phyloP scores from a whole-genome alignment of 139 green algal genomes.

The Micractinium conductrix region DNA sequence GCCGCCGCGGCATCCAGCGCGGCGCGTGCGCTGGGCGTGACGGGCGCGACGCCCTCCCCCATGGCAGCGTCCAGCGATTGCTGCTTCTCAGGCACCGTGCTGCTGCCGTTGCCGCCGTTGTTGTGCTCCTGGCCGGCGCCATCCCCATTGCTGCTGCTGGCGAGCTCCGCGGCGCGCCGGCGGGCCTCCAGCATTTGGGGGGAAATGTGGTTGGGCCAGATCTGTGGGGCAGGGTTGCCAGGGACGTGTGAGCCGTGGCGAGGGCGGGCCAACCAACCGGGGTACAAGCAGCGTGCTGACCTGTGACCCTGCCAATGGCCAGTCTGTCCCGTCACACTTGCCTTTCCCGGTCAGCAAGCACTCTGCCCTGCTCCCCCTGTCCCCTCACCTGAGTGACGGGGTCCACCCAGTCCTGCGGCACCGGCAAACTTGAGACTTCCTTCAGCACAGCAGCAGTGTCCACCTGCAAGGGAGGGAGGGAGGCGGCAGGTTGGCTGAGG shows the following conservation, averaged over 20 bases:
- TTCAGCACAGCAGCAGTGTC: not conserved
- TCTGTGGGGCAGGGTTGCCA: too few species aligned
- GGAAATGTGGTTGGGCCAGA: slow-evolving; percentile 8
- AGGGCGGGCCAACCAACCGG: too few species aligned
- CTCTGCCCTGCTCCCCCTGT: too few species aligned
- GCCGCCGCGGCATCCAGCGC: not conserved
- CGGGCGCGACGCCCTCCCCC: not conserved
- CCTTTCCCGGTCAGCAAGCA: too few species aligned
- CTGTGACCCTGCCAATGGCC: too few species aligned
- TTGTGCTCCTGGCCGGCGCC: not conserved
- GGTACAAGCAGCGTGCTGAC: too few species aligned
- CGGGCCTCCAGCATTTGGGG: not conserved
- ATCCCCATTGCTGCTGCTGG: not conserved
- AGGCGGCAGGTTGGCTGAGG: not conserved
- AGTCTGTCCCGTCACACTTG: too few species aligned
- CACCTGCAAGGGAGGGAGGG: not conserved
- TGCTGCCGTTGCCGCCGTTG: not conserved
- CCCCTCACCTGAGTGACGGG: slow-evolving; percentile 1
- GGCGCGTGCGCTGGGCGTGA: not conserved
- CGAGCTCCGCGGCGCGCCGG: not conserved
- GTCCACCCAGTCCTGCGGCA: slow-evolving; percentile 23
- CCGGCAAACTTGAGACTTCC: not conserved
- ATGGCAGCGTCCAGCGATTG: not conserved
- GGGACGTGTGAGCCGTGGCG: too few species aligned
- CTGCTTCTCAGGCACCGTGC: not conserved